Conservation (phyloP, 1,139 yeast species). For the Zygotorulaspora mrakii region DNA sequence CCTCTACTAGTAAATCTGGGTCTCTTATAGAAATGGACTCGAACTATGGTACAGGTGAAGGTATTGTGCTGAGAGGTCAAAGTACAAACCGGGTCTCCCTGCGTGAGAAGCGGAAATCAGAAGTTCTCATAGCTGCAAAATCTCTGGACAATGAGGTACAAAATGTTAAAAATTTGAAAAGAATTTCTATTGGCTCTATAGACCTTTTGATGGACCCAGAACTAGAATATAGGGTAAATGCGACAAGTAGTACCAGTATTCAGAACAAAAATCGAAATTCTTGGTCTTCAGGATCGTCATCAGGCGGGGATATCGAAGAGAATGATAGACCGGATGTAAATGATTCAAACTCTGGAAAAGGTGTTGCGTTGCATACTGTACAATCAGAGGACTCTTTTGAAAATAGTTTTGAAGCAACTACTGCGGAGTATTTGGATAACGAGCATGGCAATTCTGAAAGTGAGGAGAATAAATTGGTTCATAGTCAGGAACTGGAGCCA, state of each 20-base stretch:
- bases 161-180: slow-evolving; percentile 35
- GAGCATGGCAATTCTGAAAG: slow-evolving; percentile 8
- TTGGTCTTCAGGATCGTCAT: slow-evolving; percentile 18
- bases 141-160: slow-evolving; percentile 35
- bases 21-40: slow-evolving; percentile 3
- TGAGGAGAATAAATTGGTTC: slow-evolving; percentile 9
- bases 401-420: slow-evolving; percentile 25
- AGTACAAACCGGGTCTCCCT: slow-evolving; percentile 7
- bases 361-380: neutral
- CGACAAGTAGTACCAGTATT: slow-evolving; percentile 4
- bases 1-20: neutral
- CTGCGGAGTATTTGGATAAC: slow-evolving; percentile 22
- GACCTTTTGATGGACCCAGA: slow-evolving; percentile 37
- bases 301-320: slow-evolving; percentile 14
- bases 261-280: slow-evolving; percentile 15
- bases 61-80: slow-evolving; percentile 9
- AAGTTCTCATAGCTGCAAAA: slow-evolving; percentile 36
- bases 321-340: slow-evolving; percentile 10
- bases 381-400: slow-evolving; percentile 15
- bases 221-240: slow-evolving; percentile 28
- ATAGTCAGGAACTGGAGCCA: neutral
- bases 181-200: slow-evolving; percentile 38
- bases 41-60: slow-evolving; percentile 1
- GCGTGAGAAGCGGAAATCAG: slow-evolving; percentile 33
- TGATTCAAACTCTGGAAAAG: slow-evolving; percentile 10